Percentiles rank a stretch among this genome's conserved stretches.
Conservation (phyloP, 371 early-diverging fungal genomes). For the Apophysomyces ossiformis region DNA sequence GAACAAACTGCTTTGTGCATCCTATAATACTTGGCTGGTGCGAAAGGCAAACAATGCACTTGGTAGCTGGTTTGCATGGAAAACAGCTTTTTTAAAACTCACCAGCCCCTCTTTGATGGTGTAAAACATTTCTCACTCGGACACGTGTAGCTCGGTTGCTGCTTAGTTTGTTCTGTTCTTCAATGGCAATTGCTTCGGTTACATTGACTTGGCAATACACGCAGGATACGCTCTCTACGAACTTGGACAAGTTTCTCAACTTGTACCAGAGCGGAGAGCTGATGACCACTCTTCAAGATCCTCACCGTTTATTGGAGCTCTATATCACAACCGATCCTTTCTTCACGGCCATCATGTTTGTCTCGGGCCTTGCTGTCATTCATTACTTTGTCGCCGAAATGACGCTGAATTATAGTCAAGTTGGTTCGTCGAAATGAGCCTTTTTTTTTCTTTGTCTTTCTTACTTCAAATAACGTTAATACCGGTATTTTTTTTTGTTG, state of each 20-base stretch:
- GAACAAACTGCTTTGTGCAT: no score
- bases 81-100: no score
- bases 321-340: conserved; percentile 38
- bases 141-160: no score
- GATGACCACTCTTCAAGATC: conserved; percentile 13
- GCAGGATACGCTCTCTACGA: not conserved
- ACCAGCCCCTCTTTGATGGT: no score
- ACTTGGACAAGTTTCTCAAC: not conserved
- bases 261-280: not conserved
- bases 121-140: no score
- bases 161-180: not conserved
- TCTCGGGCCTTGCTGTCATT: conserved; percentile 18
- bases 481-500: not conserved
- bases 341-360: conserved; percentile 20
- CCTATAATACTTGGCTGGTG: no score
- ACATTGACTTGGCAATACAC: not conserved
- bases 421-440: conserved; percentile 24
- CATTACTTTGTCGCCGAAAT: conserved; percentile 42
- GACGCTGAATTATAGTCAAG: conserved; percentile 53
- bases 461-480: not conserved
- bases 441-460: not conserved
- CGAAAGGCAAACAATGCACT: no score
- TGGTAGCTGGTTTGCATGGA: no score
- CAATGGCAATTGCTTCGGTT: not conserved
- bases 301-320: conserved; percentile 15